A percentile compares a stretch with the other conserved stretches of the same genome.
Conservation (phyloP, 371 early-diverging fungal genomes). For the Saksenaea vasiformis region DNA sequence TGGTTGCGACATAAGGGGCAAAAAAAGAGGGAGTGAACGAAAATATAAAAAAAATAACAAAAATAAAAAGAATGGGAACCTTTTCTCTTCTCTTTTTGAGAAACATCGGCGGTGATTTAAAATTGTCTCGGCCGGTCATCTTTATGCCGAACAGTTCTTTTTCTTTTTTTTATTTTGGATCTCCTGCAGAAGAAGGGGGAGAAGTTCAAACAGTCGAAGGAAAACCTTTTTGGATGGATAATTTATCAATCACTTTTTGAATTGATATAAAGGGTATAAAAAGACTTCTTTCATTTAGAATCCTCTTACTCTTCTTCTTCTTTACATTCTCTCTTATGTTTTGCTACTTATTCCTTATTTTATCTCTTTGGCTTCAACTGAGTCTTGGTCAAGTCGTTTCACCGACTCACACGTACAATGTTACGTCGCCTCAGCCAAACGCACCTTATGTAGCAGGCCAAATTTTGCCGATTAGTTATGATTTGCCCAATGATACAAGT, state of each 20-base stretch:
- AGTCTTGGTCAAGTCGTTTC: background rate
- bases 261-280: background rate
- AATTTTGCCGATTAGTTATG: constrained; percentile 41
- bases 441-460: constrained; percentile 45
- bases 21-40: no score
- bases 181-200: constrained; percentile 1
- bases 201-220: no score
- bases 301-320: no score
- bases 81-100: background rate
- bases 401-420: constrained; percentile 21
- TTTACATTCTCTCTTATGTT: background rate
- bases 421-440: constrained; percentile 39
- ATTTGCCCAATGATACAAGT: constrained; percentile 14
- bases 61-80: background rate
- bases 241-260: no score
- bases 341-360: background rate
- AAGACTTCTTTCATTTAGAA: no score
- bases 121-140: constrained; percentile 5
- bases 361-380: background rate
- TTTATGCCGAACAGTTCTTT: background rate
- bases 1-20: constrained; percentile 5
- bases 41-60: background rate
- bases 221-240: no score
- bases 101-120: background rate
- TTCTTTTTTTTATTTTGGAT: no score